Evolutionary conservation across 202 grass and related monocot species (phyloP), one percentile per base, ranked within the genome.

Genomic region (Hordeum pubiflorum): DNA sequence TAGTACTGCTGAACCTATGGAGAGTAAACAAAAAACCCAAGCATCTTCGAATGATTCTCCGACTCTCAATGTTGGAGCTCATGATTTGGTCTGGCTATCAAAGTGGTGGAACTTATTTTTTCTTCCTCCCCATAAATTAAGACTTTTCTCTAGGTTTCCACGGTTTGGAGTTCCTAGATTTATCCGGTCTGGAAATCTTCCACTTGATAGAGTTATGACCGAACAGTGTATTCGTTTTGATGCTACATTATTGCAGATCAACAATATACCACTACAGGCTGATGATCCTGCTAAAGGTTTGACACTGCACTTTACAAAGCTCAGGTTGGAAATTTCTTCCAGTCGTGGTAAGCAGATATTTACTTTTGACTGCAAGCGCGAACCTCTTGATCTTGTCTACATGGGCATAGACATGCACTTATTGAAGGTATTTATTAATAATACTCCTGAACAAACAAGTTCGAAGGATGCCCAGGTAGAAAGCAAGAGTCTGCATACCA

Each of bases 151-250:
- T 17, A 89, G 90, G 43, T 98, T 93, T 93, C 92, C 95, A 60
- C 95, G 95, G 76, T 98, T 91, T 84, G 88, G 91, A 67, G 92
- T 94, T 85, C 92, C 95, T 27, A 94, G 95, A 86, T 77, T 91
- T 82, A 26, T 87, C 55, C 89, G 95, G 59, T 98, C 95, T 78
- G 95, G 95, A 69, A 98, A 98, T 76, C 81, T 98, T 59, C 85
- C 95, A 84, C 84, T 98, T 81, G 95, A 98, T 83, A 98, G 90
- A 90, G 92, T 98, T 79, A 94, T 98, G 95, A 98, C 95, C 12
- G 95, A 98, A 84, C 89, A 94, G 82, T 98, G 88, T 78, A 91
- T 98, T 82, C 88, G 92, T 67, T 92, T 94, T 74, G 90, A 94
- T 89, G 82, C 90, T 59, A 91, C 85, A 31, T 63, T 84, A 41